phyloP scores from a whole-genome alignment of 208 protist genomes.

The Trypanosoma caninum region DNA sequence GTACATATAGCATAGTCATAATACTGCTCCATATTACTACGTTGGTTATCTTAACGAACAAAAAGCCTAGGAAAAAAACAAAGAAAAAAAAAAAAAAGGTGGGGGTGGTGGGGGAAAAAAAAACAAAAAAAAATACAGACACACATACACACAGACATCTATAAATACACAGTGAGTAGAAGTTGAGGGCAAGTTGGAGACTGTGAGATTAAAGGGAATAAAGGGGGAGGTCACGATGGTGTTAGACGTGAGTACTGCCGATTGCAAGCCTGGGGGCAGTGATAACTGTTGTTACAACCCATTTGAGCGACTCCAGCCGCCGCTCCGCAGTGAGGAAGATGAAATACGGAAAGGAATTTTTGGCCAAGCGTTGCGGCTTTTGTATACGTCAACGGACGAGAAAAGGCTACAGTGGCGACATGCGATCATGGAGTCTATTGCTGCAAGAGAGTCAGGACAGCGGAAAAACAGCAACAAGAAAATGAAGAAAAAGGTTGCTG shows the following conservation, averaged over 20 bases:
- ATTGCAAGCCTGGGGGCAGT: background rate
- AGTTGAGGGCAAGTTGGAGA: no score
- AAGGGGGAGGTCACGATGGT: conserved; percentile 1
- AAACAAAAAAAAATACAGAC: no score
- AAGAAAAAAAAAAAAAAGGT: no score
- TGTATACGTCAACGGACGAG: conserved; percentile 33
- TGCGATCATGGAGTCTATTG: conserved; percentile 47
- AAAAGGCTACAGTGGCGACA: conserved; percentile 54
- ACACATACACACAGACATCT: no score
- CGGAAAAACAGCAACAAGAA: background rate
- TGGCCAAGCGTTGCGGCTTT: conserved; percentile 48
- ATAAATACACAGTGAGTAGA: no score
- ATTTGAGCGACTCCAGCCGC: conserved; percentile 52
- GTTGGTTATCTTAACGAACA: no score
- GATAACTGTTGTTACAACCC: conserved; percentile 30
- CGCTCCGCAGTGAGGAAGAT: conserved; percentile 77
- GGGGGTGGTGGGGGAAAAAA: background rate
- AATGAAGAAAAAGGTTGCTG: background rate
- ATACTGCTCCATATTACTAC: no score
- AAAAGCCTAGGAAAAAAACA: no score
- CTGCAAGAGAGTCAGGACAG: conserved; percentile 16
- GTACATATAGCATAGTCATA: no score
- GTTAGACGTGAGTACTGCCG: background rate
- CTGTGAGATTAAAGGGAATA: background rate
- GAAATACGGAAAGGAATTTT: conserved; percentile 88